phyloP scores from a whole-genome alignment of 2,329 filamentous ascomycete genomes.

The Whalleya microplaca region DNA sequence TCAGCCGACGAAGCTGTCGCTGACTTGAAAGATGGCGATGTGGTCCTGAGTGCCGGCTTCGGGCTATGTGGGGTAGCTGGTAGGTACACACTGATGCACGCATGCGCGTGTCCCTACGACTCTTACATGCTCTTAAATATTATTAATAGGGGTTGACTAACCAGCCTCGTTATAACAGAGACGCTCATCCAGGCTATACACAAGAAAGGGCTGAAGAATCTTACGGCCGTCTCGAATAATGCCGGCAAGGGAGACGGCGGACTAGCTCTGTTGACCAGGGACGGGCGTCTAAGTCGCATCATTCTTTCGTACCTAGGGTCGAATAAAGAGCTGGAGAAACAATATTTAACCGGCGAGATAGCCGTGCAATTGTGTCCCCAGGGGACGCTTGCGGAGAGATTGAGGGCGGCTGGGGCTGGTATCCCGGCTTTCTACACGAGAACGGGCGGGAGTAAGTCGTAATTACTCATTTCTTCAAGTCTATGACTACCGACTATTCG shows the following conservation, averaged over 20 bases:
- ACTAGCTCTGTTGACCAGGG: slow-evolving; percentile 68
- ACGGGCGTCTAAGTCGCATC: slow-evolving; percentile 72
- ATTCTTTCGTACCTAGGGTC: slow-evolving; percentile 77
- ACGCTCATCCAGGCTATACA: slow-evolving; percentile 73
- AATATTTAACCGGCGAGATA: slow-evolving; percentile 75
- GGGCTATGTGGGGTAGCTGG: slow-evolving; percentile 79
- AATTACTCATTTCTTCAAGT: not conserved
- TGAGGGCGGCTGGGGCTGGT: slow-evolving; percentile 73
- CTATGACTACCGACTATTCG: too few species aligned
- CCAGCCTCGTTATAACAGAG: slow-evolving; percentile 47
- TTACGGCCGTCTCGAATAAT: slow-evolving; percentile 83
- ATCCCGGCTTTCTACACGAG: slow-evolving; percentile 83
- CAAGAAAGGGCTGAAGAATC: slow-evolving; percentile 59
- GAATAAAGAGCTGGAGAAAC: slow-evolving; percentile 75
- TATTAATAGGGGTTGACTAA: slow-evolving; percentile 1
- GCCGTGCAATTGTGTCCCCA: slow-evolving; percentile 78
- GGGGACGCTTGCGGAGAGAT: slow-evolving; percentile 73
- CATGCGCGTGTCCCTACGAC: not conserved
- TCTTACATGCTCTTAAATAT: too few species aligned
- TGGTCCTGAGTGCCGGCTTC: slow-evolving; percentile 76
- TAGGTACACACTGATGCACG: slow-evolving; percentile 38
- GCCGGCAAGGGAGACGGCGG: slow-evolving; percentile 72
- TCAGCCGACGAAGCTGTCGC: slow-evolving; percentile 70
- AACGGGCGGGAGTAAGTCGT: slow-evolving; percentile 64
- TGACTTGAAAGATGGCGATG: slow-evolving; percentile 71